Evolutionary conservation across 1,284 basidiomycete genomes (phyloP).

Genomic region (Inonotus hispidus): DNA sequence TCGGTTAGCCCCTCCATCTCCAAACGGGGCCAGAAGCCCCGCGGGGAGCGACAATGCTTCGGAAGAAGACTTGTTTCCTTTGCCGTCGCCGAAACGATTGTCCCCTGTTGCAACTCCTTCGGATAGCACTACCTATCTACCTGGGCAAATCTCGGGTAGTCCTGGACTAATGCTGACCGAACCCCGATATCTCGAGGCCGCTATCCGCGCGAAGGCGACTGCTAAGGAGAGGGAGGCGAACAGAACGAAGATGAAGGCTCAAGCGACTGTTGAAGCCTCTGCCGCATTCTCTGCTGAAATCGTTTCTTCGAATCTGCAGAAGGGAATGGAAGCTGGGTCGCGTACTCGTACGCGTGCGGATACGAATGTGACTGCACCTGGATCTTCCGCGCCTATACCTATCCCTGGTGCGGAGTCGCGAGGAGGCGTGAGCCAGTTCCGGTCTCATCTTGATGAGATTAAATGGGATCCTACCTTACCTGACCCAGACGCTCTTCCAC

Average conservation of each 20-base stretch:
- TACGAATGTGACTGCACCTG: not conserved
- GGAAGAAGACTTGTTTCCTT: slow-evolving; percentile 21
- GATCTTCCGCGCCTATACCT: slow-evolving; percentile 2
- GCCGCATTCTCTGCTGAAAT: not conserved
- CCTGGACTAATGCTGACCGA: not conserved
- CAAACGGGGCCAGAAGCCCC: not conserved
- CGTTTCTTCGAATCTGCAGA: not conserved
- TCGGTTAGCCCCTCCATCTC: not conserved
- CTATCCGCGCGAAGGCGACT: slow-evolving; percentile 14
- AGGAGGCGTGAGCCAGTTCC: not conserved
- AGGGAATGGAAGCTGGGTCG: no score
- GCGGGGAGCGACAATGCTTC: slow-evolving; percentile 12
- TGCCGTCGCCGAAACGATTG: slow-evolving; percentile 20
- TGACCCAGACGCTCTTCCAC: slow-evolving; percentile 14
- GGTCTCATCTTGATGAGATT: slow-evolving; percentile 13
- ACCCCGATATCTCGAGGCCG: slow-evolving; percentile 13
- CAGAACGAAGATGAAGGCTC: not conserved
- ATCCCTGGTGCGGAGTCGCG: not conserved
- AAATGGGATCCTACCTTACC: slow-evolving; percentile 12
- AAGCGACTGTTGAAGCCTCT: not conserved
- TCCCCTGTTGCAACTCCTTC: slow-evolving; percentile 15
- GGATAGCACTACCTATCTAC: slow-evolving; percentile 10
- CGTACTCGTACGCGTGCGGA: no score
- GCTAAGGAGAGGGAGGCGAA: slow-evolving; percentile 2
- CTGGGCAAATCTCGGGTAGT: not conserved